These are phyloP conservation scores for Pneumocystis carinii DNA, from an alignment of 1,139 yeast species.

Conservation along the genomic window DNA sequence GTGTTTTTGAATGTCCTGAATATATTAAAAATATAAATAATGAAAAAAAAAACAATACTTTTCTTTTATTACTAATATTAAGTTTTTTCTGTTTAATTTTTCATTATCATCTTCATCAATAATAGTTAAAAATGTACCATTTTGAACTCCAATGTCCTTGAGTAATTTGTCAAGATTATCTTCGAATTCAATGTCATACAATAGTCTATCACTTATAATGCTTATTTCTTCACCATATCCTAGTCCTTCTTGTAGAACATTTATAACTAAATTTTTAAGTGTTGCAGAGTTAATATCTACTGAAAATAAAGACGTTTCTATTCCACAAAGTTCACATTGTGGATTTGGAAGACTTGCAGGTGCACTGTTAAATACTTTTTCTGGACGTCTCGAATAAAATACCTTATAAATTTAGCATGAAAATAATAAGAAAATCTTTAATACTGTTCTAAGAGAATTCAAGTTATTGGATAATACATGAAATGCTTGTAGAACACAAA, in stretches of 20 bases:
- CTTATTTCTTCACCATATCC: slow-evolving; percentile 53
- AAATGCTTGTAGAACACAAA: slow-evolving; percentile 59
- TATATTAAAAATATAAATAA: not conserved
- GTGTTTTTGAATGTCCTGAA: slow-evolving; percentile 1
- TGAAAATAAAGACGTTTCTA: slow-evolving; percentile 37
- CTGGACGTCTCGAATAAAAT: slow-evolving; percentile 53
- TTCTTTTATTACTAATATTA: slow-evolving; percentile 46
- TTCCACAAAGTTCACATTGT: slow-evolving; percentile 59
- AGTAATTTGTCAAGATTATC: slow-evolving; percentile 47
- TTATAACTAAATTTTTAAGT: slow-evolving; percentile 33
- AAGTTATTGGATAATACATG: slow-evolving; percentile 30
- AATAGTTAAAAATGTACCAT: slow-evolving; percentile 49
- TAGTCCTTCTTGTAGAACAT: slow-evolving; percentile 33
- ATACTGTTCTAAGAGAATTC: slow-evolving; percentile 20
- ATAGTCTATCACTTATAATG: slow-evolving; percentile 46
- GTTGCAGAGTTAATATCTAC: slow-evolving; percentile 24
- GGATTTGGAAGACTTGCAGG: slow-evolving; percentile 45
- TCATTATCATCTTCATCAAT: slow-evolving; percentile 60
- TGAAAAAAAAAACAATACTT: slow-evolving; percentile 1
- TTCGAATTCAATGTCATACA: slow-evolving; percentile 81
- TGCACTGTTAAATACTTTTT: slow-evolving; percentile 54
- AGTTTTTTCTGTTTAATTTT: slow-evolving; percentile 30
- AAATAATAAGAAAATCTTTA: not conserved
- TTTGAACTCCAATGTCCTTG: slow-evolving; percentile 38
- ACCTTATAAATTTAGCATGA: slow-evolving; percentile 25